Evolutionary conservation across 2,329 filamentous ascomycete species (phyloP).

Genomic region (Colletotrichum caudatum): DNA sequence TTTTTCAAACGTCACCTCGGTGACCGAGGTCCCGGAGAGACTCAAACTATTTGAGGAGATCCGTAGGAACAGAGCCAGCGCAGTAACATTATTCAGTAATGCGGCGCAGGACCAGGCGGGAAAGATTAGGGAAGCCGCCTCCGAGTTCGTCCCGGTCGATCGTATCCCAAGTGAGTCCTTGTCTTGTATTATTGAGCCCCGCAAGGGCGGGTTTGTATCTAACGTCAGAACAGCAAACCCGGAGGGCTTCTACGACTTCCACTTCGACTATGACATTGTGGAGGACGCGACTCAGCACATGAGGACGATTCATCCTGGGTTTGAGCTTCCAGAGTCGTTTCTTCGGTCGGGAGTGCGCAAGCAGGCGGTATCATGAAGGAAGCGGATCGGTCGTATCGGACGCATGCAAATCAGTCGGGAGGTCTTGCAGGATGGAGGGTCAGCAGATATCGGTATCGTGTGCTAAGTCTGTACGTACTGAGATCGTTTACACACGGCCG

Average conservation of each 20-base stretch:
- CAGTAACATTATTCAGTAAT: constrained; percentile 55
- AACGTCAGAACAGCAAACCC: constrained; percentile 24
- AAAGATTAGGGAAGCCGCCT: constrained; percentile 45
- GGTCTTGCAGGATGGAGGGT: no score
- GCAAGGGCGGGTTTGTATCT: not conserved
- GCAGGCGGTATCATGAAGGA: not conserved
- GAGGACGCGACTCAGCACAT: constrained; percentile 14
- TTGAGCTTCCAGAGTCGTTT: constrained; percentile 14
- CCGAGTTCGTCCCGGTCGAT: constrained; percentile 47
- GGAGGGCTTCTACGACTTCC: constrained; percentile 34
- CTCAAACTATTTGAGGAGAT: constrained; percentile 46
- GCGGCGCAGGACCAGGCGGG: constrained; percentile 51
- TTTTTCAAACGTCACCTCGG: constrained; percentile 43
- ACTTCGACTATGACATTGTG: constrained; percentile 35
- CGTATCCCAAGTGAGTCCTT: constrained; percentile 49
- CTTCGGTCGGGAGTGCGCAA: not conserved
- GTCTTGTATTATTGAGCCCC: no score
- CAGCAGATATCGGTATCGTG: not conserved
- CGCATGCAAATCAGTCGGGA: not conserved
- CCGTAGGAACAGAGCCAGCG: constrained; percentile 49
- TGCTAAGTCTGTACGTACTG: not conserved
- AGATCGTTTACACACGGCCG: not conserved
- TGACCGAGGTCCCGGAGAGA: constrained; percentile 43
- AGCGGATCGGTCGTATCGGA: not conserved
- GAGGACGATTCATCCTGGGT: constrained; percentile 2